These are phyloP conservation scores for Fomitopsis pinicola DNA, from an alignment of 1,284 basidiomycete species.

Conservation along the genomic window DNA sequence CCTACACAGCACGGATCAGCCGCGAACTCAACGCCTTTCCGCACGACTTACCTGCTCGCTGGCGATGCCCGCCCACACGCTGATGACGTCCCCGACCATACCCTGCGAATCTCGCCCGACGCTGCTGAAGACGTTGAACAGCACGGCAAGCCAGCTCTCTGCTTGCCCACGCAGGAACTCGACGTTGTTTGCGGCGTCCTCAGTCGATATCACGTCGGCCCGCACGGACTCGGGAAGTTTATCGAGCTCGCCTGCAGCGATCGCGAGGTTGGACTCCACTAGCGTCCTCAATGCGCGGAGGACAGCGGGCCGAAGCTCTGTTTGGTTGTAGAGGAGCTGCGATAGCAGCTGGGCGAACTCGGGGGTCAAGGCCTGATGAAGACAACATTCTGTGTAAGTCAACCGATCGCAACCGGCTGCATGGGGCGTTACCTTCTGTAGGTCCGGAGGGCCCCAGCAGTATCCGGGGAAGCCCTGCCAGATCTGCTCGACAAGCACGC, in stretches of 20 bases:
- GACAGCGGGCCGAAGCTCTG: constrained; percentile 78
- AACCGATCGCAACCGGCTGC: background rate
- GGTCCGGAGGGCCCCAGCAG: constrained; percentile 59
- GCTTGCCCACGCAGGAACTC: constrained; percentile 74
- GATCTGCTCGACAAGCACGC: constrained; percentile 87
- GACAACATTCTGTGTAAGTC: background rate
- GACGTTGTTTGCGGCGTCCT: constrained; percentile 68
- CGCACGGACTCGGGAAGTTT: constrained; percentile 30
- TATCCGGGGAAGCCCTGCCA: constrained; percentile 92
- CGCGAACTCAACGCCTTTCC: background rate
- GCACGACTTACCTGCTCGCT: constrained; percentile 51
- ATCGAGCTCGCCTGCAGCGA: constrained; percentile 35
- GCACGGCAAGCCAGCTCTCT: constrained; percentile 90
- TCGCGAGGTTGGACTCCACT: constrained; percentile 67
- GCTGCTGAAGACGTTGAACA: constrained; percentile 96
- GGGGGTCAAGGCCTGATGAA: constrained; percentile 58
- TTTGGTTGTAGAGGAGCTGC: constrained; percentile 87
- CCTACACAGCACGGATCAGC: constrained; percentile 33
- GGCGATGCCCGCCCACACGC: constrained; percentile 83
- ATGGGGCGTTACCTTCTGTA: constrained; percentile 41
- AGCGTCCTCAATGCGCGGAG: constrained; percentile 79
- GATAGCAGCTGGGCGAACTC: constrained; percentile 86
- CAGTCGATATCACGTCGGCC: constrained; percentile 38
- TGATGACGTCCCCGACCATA: constrained; percentile 87
- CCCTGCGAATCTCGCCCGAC: constrained; percentile 74